These are phyloP conservation scores for Fusarium floridanum DNA, from an alignment of 2,329 filamentous ascomycete genomes.

Conservation along the genomic window DNA sequence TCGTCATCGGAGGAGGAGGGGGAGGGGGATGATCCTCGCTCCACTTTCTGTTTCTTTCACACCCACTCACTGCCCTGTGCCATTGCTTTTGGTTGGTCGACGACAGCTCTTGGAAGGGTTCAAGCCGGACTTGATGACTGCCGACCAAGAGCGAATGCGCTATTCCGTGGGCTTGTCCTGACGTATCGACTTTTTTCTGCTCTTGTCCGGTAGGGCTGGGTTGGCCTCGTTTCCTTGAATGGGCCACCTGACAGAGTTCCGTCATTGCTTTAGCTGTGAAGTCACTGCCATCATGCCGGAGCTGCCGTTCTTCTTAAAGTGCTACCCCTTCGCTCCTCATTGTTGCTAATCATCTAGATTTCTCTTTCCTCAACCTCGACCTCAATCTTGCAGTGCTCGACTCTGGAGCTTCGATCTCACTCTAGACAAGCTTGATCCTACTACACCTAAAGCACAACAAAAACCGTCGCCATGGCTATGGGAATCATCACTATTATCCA, in stretches of 20 bases:
- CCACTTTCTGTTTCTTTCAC: background rate
- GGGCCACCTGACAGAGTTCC: conserved; percentile 27
- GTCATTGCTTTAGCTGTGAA: conserved; percentile 18
- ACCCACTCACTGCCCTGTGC: background rate
- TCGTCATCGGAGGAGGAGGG: conserved; percentile 29
- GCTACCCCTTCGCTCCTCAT: conserved; percentile 29
- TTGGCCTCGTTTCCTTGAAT: conserved; percentile 32
- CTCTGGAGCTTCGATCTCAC: background rate
- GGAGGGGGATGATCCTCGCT: background rate
- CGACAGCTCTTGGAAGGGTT: conserved; percentile 30
- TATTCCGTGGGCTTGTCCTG: conserved; percentile 18
- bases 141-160: conserved; percentile 24
- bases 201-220: conserved; percentile 8
- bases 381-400: background rate
- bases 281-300: conserved; percentile 35
- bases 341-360: conserved; percentile 5
- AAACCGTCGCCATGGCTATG: conserved; percentile 60
- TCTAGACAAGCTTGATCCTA: background rate
- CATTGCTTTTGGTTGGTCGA: conserved; percentile 23
- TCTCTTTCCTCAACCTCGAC: background rate
- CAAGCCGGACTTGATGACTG: conserved; percentile 33
- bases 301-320: conserved; percentile 28
- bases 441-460: background rate
- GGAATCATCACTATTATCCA: conserved; percentile 73
- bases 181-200: conserved; percentile 24